These are phyloP conservation scores for Globisporangium nagaii DNA, from an alignment of 352 stramenopile species.

Conservation along the genomic window DNA sequence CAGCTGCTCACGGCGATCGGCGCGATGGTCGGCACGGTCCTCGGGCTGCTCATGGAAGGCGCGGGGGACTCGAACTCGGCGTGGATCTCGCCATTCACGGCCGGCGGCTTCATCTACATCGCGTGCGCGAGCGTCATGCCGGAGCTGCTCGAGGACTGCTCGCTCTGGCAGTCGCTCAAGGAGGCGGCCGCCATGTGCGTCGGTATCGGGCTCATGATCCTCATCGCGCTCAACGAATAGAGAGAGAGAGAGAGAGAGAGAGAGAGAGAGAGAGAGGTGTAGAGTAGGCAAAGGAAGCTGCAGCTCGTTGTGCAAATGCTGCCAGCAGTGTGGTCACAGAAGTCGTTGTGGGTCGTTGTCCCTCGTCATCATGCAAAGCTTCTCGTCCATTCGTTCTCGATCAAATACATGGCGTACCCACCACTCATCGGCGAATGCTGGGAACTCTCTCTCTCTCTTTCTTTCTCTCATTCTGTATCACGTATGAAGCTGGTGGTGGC, in stretches of 20 bases:
- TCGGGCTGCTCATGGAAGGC: constrained; percentile 78
- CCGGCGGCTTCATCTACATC: constrained; percentile 92
- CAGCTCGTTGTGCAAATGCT: too few relatives aligned
- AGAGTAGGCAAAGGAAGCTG: neutral
- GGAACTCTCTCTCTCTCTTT: neutral
- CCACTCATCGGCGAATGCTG: too few relatives aligned
- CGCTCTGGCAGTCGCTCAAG: constrained; percentile 60
- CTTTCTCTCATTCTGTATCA: neutral
- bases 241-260: neutral
- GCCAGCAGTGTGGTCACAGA: too few relatives aligned
- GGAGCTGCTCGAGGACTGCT: constrained; percentile 86
- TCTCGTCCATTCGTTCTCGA: too few relatives aligned
- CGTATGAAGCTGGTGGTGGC: neutral
- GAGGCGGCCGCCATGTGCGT: constrained; percentile 62
- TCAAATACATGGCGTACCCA: too few relatives aligned
- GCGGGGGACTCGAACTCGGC: constrained; percentile 58
- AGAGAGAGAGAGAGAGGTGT: neutral
- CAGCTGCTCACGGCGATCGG: constrained; percentile 91
- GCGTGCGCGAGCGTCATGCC: constrained; percentile 88
- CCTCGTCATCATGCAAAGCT: too few relatives aligned
- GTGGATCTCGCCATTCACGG: constrained; percentile 83
- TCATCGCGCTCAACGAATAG: constrained; percentile 74
- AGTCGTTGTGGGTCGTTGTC: too few relatives aligned
- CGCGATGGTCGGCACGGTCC: constrained; percentile 85
- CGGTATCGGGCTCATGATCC: constrained; percentile 69